Evolutionary conservation across 163 green algal species (phyloP).

Genomic region (Scenedesmus sp.): DNA sequence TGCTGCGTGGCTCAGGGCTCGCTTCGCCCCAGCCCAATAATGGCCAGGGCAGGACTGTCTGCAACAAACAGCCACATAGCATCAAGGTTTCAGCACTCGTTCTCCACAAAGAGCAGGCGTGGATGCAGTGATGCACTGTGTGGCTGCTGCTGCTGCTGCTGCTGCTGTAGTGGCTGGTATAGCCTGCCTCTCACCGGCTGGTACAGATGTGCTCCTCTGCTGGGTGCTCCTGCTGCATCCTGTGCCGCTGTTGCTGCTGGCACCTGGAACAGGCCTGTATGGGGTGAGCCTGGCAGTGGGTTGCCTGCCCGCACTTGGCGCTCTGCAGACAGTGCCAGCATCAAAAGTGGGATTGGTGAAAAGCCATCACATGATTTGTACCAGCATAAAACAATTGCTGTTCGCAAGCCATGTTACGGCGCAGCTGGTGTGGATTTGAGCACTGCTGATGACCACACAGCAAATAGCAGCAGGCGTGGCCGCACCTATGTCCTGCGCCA

Average conservation of each 20-base stretch:
- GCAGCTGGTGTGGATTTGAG: neutral
- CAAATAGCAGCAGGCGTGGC: neutral
- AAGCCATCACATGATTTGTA: too few species aligned
- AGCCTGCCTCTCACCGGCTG: neutral
- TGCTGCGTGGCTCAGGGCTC: too few species aligned
- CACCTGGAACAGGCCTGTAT: neutral
- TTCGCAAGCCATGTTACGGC: neutral
- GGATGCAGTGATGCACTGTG: neutral
- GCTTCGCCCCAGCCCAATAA: too few species aligned
- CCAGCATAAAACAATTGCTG: too few species aligned
- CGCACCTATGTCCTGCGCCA: neutral
- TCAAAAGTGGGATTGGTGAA: neutral
- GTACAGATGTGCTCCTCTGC: neutral
- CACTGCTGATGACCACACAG: neutral
- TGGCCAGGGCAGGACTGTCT: too few species aligned
- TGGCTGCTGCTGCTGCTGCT: neutral
- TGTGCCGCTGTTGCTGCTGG: neutral
- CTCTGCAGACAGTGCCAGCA: neutral
- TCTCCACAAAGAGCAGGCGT: neutral
- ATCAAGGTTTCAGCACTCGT: too few species aligned
- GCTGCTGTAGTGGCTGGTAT: too few species aligned
- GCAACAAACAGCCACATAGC: too few species aligned
- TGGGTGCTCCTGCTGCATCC: neutral
- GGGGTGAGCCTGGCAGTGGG: neutral
- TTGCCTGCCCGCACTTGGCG: neutral